These are phyloP conservation scores for Penicillium parvum DNA, from an alignment of 495 filamentous ascomycete genomes.

Conservation along the genomic window DNA sequence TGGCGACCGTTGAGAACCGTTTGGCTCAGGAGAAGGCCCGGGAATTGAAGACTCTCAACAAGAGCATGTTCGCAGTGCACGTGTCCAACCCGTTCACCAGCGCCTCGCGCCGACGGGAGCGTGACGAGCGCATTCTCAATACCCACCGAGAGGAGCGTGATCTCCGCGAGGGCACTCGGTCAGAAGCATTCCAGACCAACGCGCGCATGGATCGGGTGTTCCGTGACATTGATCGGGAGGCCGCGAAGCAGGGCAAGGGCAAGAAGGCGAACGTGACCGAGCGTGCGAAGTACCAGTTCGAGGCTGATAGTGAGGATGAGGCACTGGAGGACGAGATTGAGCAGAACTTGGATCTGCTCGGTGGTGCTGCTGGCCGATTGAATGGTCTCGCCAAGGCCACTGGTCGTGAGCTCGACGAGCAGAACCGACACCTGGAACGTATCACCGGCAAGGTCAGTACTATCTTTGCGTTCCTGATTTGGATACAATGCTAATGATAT, in stretches of 20 bases:
- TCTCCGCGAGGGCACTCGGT: slow-evolving; percentile 60
- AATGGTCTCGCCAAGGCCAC: slow-evolving; percentile 66
- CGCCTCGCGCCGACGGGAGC: slow-evolving; percentile 49
- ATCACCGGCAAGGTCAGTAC: slow-evolving; percentile 64
- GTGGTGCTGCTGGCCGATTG: slow-evolving; percentile 56
- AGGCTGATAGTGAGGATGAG: slow-evolving; percentile 72
- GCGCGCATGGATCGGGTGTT: slow-evolving; percentile 59
- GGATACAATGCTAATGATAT: slow-evolving; percentile 24
- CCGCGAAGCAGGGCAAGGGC: slow-evolving; percentile 29
- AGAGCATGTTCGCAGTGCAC: slow-evolving; percentile 79
- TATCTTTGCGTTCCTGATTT: not conserved
- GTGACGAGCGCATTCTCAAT: slow-evolving; percentile 58
- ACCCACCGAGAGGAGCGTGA: slow-evolving; percentile 65
- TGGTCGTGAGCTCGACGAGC: slow-evolving; percentile 66
- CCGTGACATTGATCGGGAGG: slow-evolving; percentile 46
- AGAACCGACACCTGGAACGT: slow-evolving; percentile 69
- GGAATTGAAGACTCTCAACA: slow-evolving; percentile 72
- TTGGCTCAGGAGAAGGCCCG: slow-evolving; percentile 70
- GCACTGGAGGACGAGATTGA: slow-evolving; percentile 73
- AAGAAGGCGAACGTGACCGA: slow-evolving; percentile 57
- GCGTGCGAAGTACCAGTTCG: slow-evolving; percentile 72
- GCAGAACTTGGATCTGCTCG: slow-evolving; percentile 56
- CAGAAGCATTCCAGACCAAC: slow-evolving; percentile 54
- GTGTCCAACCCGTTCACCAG: slow-evolving; percentile 70
- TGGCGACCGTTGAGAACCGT: slow-evolving; percentile 60